Evolutionary conservation across 257 asterid species (phyloP), one percentile per base, ranked within the genome.

Genomic region (Leonotis leonurus): DNA sequence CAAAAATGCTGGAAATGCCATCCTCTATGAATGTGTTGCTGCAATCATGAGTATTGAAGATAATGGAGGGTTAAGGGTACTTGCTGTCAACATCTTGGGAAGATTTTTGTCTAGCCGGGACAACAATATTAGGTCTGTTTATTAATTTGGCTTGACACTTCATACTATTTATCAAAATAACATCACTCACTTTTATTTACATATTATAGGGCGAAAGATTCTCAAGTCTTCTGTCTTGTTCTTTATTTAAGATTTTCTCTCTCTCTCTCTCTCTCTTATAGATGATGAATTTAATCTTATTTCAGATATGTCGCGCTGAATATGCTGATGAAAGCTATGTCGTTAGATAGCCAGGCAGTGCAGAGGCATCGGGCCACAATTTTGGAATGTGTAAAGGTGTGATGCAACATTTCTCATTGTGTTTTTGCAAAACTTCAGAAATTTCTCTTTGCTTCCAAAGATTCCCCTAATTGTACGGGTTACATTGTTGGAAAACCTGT

Each of bases 51-150:
- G 81, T 62, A 73, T 90, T 70, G 97, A 90, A 77, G 97, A 90
- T 65, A 87, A 83, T 69, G 90, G 97, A 64, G 97, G 97, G 49
- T 75, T 87, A 62, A 77, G 97, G 72, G 96, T 87, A 40, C 95
- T 90, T 70, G 96, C 90, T 54, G 80, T 90, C 70, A 90, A 90
- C 75, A 90, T 90, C 62, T 64, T 90, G 95, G 97, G 97, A 68
- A 87, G 94, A 76, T 90, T 90, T 73, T 77, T 87, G 79, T 90
- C 97, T 73, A 90, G 93, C 77, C 90, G 94, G 49, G 97, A 90
- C 74, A 90, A 90, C 82, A 90, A 90, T 78, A 90, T 85, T 81
- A 83, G 97, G 97, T 87, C 45, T 69, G 32, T 62, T 56, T 73
- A 29, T 64, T 56, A 59, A 45, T 59, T 62, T 65, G 49, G 25